Conservation (phyloP, 2,329 filamentous ascomycete genomes). For the Mycosphaerella sp. region DNA sequence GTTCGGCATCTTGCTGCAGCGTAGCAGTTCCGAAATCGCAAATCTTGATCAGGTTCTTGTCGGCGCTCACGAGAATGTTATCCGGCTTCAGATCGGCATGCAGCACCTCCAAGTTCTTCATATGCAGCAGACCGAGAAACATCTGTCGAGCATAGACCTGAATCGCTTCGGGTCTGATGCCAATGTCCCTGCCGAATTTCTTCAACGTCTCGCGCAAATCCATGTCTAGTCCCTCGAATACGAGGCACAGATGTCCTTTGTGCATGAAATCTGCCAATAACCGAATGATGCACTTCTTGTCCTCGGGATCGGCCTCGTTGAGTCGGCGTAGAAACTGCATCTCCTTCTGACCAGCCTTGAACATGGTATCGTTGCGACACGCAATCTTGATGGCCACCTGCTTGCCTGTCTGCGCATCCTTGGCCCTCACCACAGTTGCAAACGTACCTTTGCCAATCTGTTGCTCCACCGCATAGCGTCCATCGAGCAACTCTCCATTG, state of each 20-base stretch:
- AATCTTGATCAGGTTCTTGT: slow-evolving; percentile 78
- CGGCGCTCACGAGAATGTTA: slow-evolving; percentile 87
- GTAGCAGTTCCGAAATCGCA: slow-evolving; percentile 97
- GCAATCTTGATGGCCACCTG: slow-evolving; percentile 97
- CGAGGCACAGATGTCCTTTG: slow-evolving; percentile 91
- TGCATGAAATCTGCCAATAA: slow-evolving; percentile 86
- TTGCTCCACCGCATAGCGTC: slow-evolving; percentile 81
- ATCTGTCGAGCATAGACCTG: slow-evolving; percentile 89
- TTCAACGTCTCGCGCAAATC: slow-evolving; percentile 91
- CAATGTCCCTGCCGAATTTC: slow-evolving; percentile 91
- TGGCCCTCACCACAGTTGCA: slow-evolving; percentile 85
- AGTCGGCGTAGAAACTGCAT: slow-evolving; percentile 88
- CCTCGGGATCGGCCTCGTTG: slow-evolving; percentile 75
- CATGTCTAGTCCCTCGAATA: slow-evolving; percentile 88
- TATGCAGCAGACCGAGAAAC: slow-evolving; percentile 77
- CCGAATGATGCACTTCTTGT: slow-evolving; percentile 85
- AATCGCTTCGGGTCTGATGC: slow-evolving; percentile 82
- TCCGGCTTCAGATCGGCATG: slow-evolving; percentile 97
- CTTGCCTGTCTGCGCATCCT: slow-evolving; percentile 61
- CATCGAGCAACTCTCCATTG: slow-evolving; percentile 80
- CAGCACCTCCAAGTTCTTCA: slow-evolving; percentile 87
- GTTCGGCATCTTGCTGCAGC: slow-evolving; percentile 81
- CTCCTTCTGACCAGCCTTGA: slow-evolving; percentile 88
- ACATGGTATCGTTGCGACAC: slow-evolving; percentile 68
- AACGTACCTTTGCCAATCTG: slow-evolving; percentile 92